Conservation (phyloP, 257 asterid species). For the Scutellaria minor region DNA sequence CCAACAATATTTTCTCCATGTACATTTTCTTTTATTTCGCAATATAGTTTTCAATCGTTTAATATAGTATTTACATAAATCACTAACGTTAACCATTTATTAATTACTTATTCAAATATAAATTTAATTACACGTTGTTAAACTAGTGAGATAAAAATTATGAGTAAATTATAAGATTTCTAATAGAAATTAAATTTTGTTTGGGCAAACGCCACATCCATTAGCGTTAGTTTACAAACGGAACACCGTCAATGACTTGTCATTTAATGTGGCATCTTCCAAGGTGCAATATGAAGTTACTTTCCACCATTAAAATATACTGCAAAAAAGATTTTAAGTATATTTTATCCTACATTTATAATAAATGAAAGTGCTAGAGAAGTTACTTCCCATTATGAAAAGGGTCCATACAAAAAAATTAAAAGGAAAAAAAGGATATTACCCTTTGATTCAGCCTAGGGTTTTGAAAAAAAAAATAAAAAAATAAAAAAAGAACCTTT, state of each 20-base stretch:
- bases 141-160: not conserved
- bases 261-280: slow-evolving; percentile 51
- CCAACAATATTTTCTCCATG: too few species aligned
- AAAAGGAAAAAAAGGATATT: slow-evolving; percentile 17
- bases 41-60: too few species aligned
- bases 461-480: slow-evolving; percentile 45
- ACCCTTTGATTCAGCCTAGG: slow-evolving; percentile 80
- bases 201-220: slow-evolving; percentile 3
- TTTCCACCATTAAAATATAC: slow-evolving; percentile 13
- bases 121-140: too few species aligned
- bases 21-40: too few species aligned
- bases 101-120: too few species aligned
- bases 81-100: too few species aligned
- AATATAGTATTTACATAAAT: too few species aligned
- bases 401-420: slow-evolving; percentile 36
- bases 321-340: slow-evolving; percentile 26
- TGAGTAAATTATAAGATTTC: not conserved
- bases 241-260: slow-evolving; percentile 53
- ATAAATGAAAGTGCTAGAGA: slow-evolving; percentile 52
- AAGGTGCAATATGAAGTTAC: slow-evolving; percentile 35
- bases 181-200: not conserved
- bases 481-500: slow-evolving; percentile 27
- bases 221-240: slow-evolving; percentile 49
- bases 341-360: not conserved
- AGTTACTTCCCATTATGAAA: slow-evolving; percentile 50